These are phyloP conservation scores for Ganoderma boninense DNA, from an alignment of 1,284 basidiomycete species.

Conservation along the genomic window DNA sequence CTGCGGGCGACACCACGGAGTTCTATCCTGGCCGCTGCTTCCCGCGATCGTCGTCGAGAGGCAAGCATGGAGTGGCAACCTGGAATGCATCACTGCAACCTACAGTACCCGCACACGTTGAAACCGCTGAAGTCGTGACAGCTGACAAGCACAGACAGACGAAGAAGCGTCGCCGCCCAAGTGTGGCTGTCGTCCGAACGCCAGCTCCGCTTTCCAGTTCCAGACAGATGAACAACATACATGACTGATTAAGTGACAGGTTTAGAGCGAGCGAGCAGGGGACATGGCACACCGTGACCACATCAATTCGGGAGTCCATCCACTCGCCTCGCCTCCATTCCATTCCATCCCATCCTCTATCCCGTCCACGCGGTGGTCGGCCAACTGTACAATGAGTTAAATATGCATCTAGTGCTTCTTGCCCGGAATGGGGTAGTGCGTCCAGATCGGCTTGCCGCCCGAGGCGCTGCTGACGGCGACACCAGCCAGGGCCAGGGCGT, in stretches of 20 bases:
- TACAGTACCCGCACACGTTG: not conserved
- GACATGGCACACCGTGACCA: slow-evolving; percentile 3
- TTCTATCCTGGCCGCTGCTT: not conserved
- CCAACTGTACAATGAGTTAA: not conserved
- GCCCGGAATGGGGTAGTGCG: slow-evolving; percentile 7
- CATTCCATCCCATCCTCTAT: not conserved
- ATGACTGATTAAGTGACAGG: slow-evolving; percentile 7
- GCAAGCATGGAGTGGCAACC: not conserved
- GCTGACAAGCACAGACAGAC: not conserved
- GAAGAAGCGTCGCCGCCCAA: not conserved
- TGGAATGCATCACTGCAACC: not conserved
- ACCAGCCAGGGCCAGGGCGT: slow-evolving; percentile 8
- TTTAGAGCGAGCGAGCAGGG: not conserved
- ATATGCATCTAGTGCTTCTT: slow-evolving; percentile 9
- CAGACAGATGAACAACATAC: not conserved
- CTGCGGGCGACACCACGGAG: not conserved
- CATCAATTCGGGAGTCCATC: not conserved
- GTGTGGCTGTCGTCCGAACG: not conserved
- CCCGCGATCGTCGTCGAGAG: not conserved
- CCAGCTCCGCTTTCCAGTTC: slow-evolving; percentile 5
- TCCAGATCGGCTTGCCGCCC: slow-evolving; percentile 21
- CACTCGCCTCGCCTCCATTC: not conserved
- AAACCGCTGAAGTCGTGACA: not conserved
- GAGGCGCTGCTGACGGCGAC: slow-evolving; percentile 5
- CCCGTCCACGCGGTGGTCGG: not conserved